Evolutionary conservation across 371 early-diverging fungal genomes (phyloP).

Genomic region (Actinomucor elegans): DNA sequence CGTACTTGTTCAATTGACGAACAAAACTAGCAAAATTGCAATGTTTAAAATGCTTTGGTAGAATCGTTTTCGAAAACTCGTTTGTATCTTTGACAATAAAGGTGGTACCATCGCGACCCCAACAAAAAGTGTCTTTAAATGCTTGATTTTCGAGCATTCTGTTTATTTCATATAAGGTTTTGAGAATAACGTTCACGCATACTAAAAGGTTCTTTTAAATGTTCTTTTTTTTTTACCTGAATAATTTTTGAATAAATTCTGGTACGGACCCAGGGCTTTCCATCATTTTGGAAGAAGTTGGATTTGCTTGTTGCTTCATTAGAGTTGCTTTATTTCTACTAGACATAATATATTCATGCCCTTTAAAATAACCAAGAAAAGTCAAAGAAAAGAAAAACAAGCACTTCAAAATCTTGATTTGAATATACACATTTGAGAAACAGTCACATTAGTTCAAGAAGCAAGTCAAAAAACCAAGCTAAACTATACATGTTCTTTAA

Average conservation of each 20-base stretch:
- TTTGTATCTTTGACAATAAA: conserved; percentile 84
- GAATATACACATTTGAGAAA: neutral
- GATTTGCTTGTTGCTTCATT: conserved; percentile 11
- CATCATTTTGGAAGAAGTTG: neutral
- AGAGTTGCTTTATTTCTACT: conserved; percentile 5
- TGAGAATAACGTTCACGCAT: neutral
- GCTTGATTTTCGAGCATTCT: conserved; percentile 72
- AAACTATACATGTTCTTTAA: neutral
- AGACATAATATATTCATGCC: conserved; percentile 19
- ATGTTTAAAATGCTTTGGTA: conserved; percentile 90
- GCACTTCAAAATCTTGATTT: neutral
- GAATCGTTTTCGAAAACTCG: conserved; percentile 69
- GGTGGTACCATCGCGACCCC: conserved; percentile 77
- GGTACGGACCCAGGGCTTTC: conserved; percentile 30
- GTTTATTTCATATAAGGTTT: neutral
- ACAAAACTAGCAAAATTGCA: conserved; percentile 93
- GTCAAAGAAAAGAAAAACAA: neutral
- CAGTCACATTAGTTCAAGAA: neutral
- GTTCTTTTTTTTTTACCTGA: conserved; percentile 28
- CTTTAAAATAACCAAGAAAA: neutral
- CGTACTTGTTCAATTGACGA: conserved; percentile 96
- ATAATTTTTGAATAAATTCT: conserved; percentile 50
- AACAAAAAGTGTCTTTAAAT: conserved; percentile 62
- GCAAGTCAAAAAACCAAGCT: neutral
- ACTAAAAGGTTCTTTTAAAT: too few species aligned